These are phyloP conservation scores for Pleurotus pulmonarius DNA, from an alignment of 768 basidiomycete genomes.

Conservation along the genomic window DNA sequence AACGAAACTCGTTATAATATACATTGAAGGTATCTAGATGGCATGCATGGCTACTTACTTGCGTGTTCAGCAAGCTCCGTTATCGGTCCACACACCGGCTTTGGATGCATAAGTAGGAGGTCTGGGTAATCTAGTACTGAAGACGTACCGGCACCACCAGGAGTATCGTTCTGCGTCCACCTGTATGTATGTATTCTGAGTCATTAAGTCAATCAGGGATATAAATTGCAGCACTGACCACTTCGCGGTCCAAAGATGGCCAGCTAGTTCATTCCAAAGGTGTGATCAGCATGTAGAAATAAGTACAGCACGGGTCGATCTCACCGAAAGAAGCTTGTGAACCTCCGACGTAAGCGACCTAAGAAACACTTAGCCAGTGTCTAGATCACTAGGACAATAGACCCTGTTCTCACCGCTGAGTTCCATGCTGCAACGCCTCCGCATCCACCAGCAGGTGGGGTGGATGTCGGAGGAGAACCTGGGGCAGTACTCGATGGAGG, in stretches of 20 bases:
- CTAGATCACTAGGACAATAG: not conserved
- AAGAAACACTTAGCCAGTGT: not conserved
- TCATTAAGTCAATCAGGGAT: not conserved
- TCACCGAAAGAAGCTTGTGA: slow-evolving; percentile 41
- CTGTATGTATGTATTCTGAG: slow-evolving; percentile 11
- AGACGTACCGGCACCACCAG: slow-evolving; percentile 45
- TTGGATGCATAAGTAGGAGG: slow-evolving; percentile 1
- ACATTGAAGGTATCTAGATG: not conserved
- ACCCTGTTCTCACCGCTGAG: slow-evolving; percentile 27
- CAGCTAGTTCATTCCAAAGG: slow-evolving; percentile 22
- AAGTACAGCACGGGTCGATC: slow-evolving; percentile 9
- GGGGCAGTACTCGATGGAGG: slow-evolving; percentile 17
- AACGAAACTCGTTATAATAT: too few relatives aligned
- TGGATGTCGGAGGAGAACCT: slow-evolving; percentile 13
- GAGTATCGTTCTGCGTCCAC: slow-evolving; percentile 58
- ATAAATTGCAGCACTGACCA: slow-evolving; percentile 28
- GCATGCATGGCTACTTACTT: not conserved
- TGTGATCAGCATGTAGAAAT: not conserved
- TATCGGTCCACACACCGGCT: slow-evolving; percentile 56
- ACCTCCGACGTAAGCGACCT: slow-evolving; percentile 46
- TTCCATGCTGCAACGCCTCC: slow-evolving; percentile 46
- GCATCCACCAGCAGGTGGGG: slow-evolving; percentile 29
- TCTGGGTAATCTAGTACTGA: not conserved
- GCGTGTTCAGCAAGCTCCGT: slow-evolving; percentile 37
- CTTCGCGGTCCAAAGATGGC: slow-evolving; percentile 55